These are phyloP conservation scores for Cylindricascospora bacillispora DNA, from an alignment of 1,139 yeast genomes.

Conservation along the genomic window DNA sequence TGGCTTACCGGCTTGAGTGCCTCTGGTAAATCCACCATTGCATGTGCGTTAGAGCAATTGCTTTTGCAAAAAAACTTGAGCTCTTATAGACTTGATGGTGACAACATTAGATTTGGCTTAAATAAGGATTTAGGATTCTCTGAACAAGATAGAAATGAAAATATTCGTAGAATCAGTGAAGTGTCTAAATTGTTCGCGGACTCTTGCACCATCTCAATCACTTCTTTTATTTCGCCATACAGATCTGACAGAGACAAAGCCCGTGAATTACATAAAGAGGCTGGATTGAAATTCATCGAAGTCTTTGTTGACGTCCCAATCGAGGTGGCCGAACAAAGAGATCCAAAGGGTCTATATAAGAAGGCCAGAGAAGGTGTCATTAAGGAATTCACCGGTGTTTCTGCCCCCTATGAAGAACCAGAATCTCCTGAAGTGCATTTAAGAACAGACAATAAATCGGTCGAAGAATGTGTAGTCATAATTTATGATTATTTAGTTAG, in stretches of 20 bases:
- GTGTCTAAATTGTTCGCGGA: constrained; percentile 89
- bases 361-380: constrained; percentile 93
- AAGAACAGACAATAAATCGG: constrained; percentile 53
- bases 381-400: constrained; percentile 88
- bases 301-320: constrained; percentile 87
- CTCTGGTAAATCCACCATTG: constrained; percentile 88
- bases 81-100: constrained; percentile 88
- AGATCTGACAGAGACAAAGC: constrained; percentile 74
- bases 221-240: constrained; percentile 90
- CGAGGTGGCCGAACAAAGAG: constrained; percentile 89
- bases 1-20: constrained; percentile 97
- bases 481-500: constrained; percentile 57
- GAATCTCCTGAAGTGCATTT: constrained; percentile 71
- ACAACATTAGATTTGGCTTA: constrained; percentile 83
- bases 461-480: constrained; percentile 70
- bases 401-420: constrained; percentile 95
- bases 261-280: constrained; percentile 66
- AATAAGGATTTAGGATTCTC: constrained; percentile 90
- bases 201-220: constrained; percentile 69
- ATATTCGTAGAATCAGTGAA: constrained; percentile 87
- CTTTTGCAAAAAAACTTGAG: constrained; percentile 53
- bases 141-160: constrained; percentile 85
- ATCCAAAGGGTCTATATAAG: constrained; percentile 91
- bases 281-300: constrained; percentile 72
- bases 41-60: constrained; percentile 83